Conservation (phyloP, 2,329 filamentous ascomycete genomes). For the Ophiostoma pallidulum region DNA sequence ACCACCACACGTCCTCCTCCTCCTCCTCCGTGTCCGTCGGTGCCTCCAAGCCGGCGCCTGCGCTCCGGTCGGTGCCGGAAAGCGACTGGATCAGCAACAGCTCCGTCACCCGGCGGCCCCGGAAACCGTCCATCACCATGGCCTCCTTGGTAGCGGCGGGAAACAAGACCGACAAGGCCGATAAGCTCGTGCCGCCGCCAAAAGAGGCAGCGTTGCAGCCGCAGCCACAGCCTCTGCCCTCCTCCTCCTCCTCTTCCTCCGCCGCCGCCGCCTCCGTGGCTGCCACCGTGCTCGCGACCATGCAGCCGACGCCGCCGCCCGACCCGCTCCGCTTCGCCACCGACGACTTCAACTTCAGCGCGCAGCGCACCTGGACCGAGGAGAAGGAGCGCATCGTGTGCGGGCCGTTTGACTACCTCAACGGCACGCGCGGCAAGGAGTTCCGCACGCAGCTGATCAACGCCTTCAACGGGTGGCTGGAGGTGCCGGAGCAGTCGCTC, state of each 20-base stretch:
- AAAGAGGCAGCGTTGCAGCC: background rate
- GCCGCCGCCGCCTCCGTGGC: background rate
- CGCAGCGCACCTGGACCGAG: slow-evolving; percentile 51
- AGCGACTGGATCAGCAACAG: slow-evolving; percentile 46
- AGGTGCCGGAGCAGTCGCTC: slow-evolving; percentile 61
- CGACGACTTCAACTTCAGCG: slow-evolving; percentile 45
- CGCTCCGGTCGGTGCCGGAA: slow-evolving; percentile 47
- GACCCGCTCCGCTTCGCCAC: slow-evolving; percentile 45
- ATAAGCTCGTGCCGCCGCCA: background rate
- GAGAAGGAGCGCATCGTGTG: slow-evolving; percentile 70
- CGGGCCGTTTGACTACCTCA: slow-evolving; percentile 73
- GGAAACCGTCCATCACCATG: slow-evolving; percentile 23
- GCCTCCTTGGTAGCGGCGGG: slow-evolving; percentile 2
- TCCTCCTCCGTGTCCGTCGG: background rate
- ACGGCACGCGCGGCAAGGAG: slow-evolving; percentile 73
- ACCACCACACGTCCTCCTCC: slow-evolving; percentile 1
- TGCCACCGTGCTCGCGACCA: slow-evolving; percentile 6
- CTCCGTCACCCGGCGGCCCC: slow-evolving; percentile 20
- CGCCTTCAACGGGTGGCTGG: slow-evolving; percentile 72
- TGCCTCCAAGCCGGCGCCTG: background rate
- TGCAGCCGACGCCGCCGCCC: slow-evolving; percentile 31
- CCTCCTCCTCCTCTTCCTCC: slow-evolving; percentile 9
- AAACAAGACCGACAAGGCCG: background rate
- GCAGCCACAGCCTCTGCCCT: background rate
- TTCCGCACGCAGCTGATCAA: slow-evolving; percentile 70